Evolutionary conservation across 352 stramenopile genomes (phyloP), one percentile per base, ranked within the genome.

Genomic region (Phytophthora palmivora): DNA sequence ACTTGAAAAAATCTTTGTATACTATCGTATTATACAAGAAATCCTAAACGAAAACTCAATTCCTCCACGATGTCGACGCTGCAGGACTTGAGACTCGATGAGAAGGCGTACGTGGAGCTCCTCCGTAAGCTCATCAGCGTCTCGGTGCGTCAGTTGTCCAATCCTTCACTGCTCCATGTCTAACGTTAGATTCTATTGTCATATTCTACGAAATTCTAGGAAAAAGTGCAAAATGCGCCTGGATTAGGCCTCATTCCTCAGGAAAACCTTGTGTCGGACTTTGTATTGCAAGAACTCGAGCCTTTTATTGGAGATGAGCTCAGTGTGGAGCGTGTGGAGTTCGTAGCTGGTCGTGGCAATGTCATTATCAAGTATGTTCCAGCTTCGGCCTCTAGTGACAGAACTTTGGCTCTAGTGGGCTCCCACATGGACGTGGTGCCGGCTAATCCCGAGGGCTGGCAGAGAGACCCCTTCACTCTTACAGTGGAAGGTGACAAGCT

Each of bases 341-440:
- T 96, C 63, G 87, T 91, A 30, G 50, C 82, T 2, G 86, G 84
- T 22, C 82, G 93, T 38, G 91, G 92, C 55, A 97, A 98, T 50
- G 73, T 98, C 43, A 96, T 98, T 68, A 89, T 98, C 57, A 96
- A 90, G 64, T 98, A 97, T 47, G 32, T 48, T 18, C 75, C 84
- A 19, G 50, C 75, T 11, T 76, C 85, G 28, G 70, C 74, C 15
- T 62, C 50, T 2, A 24, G 30, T 9, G 74, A 86, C 59, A 87
- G 91, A 59, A 97, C 90, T 22, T 59, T 96, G 32, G 88, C 87
- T 19, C 91, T 98, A 26, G 85, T 98, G 6, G 92, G 91, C 3
- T 87, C 83, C 45, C 92, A 98, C 72, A 77, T 98, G 78, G 93
- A 98, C 62, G 92, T 98, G 19, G 92, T 98, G 34, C 92, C 92